Base-by-base conservation (phyloP, 805 yeast genomes). In the Ogataea pilisensis region DNA sequence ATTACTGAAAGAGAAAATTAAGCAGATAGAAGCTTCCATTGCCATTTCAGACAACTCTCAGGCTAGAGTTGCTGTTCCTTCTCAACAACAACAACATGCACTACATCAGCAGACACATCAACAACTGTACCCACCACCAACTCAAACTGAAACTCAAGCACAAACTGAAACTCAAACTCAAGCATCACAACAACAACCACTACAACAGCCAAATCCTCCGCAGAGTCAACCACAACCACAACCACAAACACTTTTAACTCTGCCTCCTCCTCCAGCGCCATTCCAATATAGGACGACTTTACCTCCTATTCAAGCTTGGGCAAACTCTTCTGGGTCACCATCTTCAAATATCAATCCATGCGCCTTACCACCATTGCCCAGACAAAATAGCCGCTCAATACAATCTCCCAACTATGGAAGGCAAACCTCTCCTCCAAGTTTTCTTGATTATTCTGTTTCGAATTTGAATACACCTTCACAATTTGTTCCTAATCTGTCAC, bases 11-110 rank as follows among this genome's bases (percentile, higher is more conserved):
- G 65, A 66, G 8, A 69, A 70, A 42, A 69, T 73, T 30, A 68
- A 63, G 38, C 70, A 69, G 47, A 63, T 73, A 4, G 79, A 73
- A 48, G 70, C 72, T 1, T 65, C 73, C 1, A 62, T 69, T 24
- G 65, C 68, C 0, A 65, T 60, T 5, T 57, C 68, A 12, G 69
- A 61, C 32, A 33, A 49, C 13, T 41, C 49, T 7, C 41, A 43
- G 24, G 42, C 43, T 9, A 35, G 42, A 19, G 18, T 30, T 26
- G 28, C 25, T 17, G n/a, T 27, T 5, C 11, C 26, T 7, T 22
- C 26, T 11, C 26, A 22, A 11, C 11, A 22, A 8, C 26, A 22
- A 22, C 11, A 7, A 22, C 26, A n/a, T n/a, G 26, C 14, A 27
- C 32, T 14, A 5, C 38, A 4, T 30, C 43, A 17, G 13, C 18